Percentiles rank a stretch among this genome's conserved stretches.
phyloP scores from a whole-genome alignment of 768 basidiomycete species.

The Pulveroboletus sp. region DNA sequence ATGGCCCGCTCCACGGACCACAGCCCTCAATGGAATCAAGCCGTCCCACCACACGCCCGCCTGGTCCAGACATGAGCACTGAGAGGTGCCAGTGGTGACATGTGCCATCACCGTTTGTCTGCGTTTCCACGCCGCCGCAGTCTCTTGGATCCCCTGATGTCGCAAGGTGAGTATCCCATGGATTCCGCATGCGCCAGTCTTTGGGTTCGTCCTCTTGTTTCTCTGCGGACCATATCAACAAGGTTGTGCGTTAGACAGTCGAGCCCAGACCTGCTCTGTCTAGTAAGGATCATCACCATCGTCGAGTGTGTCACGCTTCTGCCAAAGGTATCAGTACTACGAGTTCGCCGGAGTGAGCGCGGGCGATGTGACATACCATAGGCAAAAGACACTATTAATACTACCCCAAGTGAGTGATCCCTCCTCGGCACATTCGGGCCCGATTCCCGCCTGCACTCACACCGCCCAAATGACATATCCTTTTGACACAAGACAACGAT shows the following conservation, averaged over 20 bases:
- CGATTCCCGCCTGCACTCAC: not conserved
- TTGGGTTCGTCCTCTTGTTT: conserved; percentile 5
- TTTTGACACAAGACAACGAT: not conserved
- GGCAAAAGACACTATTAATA: no score
- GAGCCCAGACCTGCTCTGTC: conserved; percentile 10
- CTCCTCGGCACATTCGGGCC: not conserved
- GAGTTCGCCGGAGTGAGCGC: not conserved
- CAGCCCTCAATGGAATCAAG: not conserved
- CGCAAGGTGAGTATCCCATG: not conserved
- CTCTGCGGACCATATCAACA: not conserved
- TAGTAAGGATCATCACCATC: conserved; percentile 6
- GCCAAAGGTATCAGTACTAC: not conserved
- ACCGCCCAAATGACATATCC: not conserved
- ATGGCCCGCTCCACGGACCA: not conserved
- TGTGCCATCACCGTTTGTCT: not conserved
- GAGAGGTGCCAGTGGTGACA: conserved; percentile 3
- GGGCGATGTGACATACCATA: not conserved
- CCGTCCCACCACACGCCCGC: conserved; percentile 12
- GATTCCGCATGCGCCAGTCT: conserved; percentile 12
- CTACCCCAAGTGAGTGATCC: not conserved
- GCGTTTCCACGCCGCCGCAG: not conserved
- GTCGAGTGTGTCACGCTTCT: not conserved
- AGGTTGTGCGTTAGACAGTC: not conserved
- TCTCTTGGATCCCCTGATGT: not conserved
- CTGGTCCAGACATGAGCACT: not conserved